Conservation (phyloP, 306 rosid genomes). For the Pachyrhizus erosus region DNA sequence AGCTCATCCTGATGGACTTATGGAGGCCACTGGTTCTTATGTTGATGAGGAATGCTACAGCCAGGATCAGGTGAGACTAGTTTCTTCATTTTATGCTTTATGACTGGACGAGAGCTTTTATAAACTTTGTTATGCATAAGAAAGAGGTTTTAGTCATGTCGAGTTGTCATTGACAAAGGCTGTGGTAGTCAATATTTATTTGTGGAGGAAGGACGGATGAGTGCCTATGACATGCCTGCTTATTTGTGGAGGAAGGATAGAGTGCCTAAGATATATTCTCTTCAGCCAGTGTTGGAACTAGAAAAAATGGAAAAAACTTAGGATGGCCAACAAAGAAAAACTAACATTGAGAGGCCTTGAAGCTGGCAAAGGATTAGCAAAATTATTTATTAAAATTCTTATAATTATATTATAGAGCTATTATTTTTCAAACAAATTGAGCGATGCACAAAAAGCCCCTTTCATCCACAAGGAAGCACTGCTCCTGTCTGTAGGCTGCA, state of each 20-base stretch:
- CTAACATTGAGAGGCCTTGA: neutral
- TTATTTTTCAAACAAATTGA: neutral
- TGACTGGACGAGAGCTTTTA: constrained; percentile 22
- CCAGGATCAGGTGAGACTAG: constrained; percentile 53
- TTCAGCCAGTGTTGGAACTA: neutral
- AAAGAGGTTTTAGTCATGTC: constrained; percentile 32
- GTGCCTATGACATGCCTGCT: neutral
- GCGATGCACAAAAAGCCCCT: neutral
- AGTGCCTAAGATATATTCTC: neutral
- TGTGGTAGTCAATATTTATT: neutral
- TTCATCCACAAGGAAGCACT: neutral
- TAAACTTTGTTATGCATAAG: constrained; percentile 7
- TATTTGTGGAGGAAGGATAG: constrained; percentile 12
- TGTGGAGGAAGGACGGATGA: neutral
- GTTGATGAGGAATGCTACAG: constrained; percentile 56
- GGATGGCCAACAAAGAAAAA: neutral
- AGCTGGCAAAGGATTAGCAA: neutral
- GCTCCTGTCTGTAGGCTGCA: neutral
- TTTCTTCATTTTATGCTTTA: constrained; percentile 28
- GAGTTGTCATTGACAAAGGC: neutral
- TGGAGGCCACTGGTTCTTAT: constrained; percentile 54
- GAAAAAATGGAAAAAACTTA: neutral
- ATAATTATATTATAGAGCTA: neutral
- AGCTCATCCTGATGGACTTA: constrained; percentile 44
- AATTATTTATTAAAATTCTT: neutral